Evolutionary conservation across 805 yeast genomes (phyloP).

Genomic region (Zygoascus bituminiphila): DNA sequence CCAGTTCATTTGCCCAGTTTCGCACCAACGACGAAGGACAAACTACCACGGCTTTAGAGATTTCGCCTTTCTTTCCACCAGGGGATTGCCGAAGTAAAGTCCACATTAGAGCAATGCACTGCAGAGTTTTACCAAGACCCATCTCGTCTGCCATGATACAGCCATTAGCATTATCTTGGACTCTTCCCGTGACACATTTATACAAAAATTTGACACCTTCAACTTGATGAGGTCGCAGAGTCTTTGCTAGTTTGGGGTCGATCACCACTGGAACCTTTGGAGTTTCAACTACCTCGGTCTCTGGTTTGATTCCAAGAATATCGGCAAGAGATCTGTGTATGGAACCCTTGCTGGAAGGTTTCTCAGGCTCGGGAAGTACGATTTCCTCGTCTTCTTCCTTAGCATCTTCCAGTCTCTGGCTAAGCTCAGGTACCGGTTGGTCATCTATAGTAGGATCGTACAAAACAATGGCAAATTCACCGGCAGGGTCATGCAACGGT

Average conservation of each 20-base stretch:
- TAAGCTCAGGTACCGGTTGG: slow-evolving; percentile 14
- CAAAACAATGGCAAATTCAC: slow-evolving; percentile 86
- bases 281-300: slow-evolving; percentile 41
- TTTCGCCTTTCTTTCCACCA: slow-evolving; percentile 66
- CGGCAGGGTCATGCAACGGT: slow-evolving; percentile 91
- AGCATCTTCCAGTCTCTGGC: slow-evolving; percentile 17
- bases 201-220: slow-evolving; percentile 81
- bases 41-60: slow-evolving; percentile 83
- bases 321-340: slow-evolving; percentile 60
- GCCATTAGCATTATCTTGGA: slow-evolving; percentile 63
- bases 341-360: slow-evolving; percentile 18
- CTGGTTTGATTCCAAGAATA: slow-evolving; percentile 57
- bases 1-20: slow-evolving; percentile 95
- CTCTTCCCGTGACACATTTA: slow-evolving; percentile 79
- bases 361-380: slow-evolving; percentile 20
- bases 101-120: slow-evolving; percentile 89
- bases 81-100: slow-evolving; percentile 85
- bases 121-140: slow-evolving; percentile 90
- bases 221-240: slow-evolving; percentile 74
- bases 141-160: slow-evolving; percentile 98
- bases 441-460: slow-evolving; percentile 91
- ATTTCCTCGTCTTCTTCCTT: slow-evolving; percentile 12
- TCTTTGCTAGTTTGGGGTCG: slow-evolving; percentile 43
- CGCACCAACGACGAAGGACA: slow-evolving; percentile 92
- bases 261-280: slow-evolving; percentile 94